Conservation (phyloP, 75 land plant genomes). For the Pinus tabuliformis region DNA sequence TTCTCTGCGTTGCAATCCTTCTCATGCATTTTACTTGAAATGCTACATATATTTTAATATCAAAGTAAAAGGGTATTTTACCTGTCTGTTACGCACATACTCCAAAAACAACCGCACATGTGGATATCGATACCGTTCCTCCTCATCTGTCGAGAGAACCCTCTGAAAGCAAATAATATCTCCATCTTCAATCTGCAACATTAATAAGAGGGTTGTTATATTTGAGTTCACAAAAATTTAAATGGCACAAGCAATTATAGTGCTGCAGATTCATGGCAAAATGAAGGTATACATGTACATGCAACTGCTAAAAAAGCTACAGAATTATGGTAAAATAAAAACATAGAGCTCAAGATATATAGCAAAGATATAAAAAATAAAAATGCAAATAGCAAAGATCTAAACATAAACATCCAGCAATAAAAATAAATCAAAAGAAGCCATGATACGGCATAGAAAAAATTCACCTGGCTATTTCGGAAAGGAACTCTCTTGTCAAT, state of each 20-base stretch:
- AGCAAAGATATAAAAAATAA: not conserved
- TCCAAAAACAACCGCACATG: constrained; percentile 48
- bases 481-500: constrained; percentile 47
- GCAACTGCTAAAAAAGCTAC: not conserved
- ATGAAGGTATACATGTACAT: not conserved
- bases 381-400: not conserved
- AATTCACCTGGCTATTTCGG: constrained; percentile 36
- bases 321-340: not conserved
- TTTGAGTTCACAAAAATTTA: not conserved
- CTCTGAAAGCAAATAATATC: constrained; percentile 47
- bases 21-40: too few species aligned
- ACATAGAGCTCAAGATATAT: not conserved
- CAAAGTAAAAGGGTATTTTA: constrained; percentile 5
- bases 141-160: constrained; percentile 25
- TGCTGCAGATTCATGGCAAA: not conserved
- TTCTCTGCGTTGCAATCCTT: too few species aligned
- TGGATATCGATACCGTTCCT: constrained; percentile 31
- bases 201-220: not conserved
- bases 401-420: not conserved
- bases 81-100: constrained; percentile 47
- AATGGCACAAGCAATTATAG: not conserved
- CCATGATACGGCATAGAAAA: not conserved
- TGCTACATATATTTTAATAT: too few species aligned
- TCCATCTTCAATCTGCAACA: constrained; percentile 45
- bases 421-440: not conserved